phyloP scores from a whole-genome alignment of 495 filamentous ascomycete genomes.

The Penicillium cosmopolitanum region DNA sequence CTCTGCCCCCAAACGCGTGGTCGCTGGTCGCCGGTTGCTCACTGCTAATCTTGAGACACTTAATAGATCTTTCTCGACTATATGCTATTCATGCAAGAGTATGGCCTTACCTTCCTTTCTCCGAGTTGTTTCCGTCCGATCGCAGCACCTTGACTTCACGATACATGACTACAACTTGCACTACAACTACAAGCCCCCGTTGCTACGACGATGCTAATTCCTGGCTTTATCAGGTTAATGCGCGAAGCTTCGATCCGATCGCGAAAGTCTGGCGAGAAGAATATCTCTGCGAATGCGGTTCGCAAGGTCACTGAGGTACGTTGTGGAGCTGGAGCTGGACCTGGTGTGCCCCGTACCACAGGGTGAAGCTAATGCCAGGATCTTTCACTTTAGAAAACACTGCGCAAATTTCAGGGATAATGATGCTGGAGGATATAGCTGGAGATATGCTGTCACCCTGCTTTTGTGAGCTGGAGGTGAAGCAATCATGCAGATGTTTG shows the following conservation, averaged over 20 bases:
- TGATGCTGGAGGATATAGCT: background rate
- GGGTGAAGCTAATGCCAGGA: background rate
- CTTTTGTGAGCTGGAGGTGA: too few relatives aligned
- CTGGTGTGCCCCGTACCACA: too few relatives aligned
- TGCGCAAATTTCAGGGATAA: constrained; percentile 80
- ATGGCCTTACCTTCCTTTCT: constrained; percentile 4
- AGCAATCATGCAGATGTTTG: too few relatives aligned
- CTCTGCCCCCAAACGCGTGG: background rate
- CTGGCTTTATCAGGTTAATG: constrained; percentile 63
- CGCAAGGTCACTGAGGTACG: constrained; percentile 77
- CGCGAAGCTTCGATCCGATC: constrained; percentile 80
- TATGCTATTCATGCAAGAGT: constrained; percentile 89
- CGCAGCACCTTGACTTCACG: background rate
- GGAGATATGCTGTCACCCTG: too few relatives aligned
- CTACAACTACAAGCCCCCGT: background rate
- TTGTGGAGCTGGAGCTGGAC: constrained; percentile 20
- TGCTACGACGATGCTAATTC: background rate
- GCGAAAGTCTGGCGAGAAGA: constrained; percentile 72
- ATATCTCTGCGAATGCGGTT: constrained; percentile 72
- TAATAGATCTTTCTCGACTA: constrained; percentile 85
- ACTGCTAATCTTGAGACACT: background rate
- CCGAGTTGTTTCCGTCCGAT: background rate
- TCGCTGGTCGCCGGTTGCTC: too few relatives aligned
- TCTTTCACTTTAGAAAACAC: constrained; percentile 54
- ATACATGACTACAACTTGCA: background rate